phyloP scores from a whole-genome alignment of 805 yeast genomes.

The Hanseniaspora singularis region DNA sequence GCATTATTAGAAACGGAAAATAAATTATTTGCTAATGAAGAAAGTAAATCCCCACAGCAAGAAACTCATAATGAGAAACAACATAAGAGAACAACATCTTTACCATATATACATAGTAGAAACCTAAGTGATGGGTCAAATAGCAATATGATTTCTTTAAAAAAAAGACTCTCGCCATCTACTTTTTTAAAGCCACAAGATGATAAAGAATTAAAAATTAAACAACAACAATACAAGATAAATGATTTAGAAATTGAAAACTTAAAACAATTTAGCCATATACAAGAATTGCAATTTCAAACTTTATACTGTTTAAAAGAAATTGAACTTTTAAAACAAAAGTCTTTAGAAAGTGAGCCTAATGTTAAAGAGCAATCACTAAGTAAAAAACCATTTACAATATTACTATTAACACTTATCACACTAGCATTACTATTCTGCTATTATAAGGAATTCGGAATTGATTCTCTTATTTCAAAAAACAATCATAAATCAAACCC shows the following conservation, averaged over 20 bases:
- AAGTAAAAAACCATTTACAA: background rate
- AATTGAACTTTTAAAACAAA: constrained; percentile 5
- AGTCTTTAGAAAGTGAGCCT: no score
- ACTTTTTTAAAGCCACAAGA: constrained; percentile 11
- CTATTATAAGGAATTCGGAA: no score
- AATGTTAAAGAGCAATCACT: background rate
- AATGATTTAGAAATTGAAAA: constrained; percentile 6
- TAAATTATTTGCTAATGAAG: constrained; percentile 1
- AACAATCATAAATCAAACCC: no score
- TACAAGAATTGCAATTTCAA: constrained; percentile 13
- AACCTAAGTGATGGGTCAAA: background rate
- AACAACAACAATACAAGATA: constrained; percentile 9
- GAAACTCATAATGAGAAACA: background rate
- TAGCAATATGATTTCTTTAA: constrained; percentile 5
- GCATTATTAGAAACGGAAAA: constrained; percentile 4
- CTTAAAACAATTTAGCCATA: constrained; percentile 10
- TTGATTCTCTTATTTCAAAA: no score
- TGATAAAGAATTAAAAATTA: constrained; percentile 12
- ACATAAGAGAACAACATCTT: constrained; percentile 14
- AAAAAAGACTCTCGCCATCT: constrained; percentile 12
- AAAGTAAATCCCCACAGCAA: no score
- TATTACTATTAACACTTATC: background rate
- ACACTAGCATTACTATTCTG: no score
- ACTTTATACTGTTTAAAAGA: constrained; percentile 13
- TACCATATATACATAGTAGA: constrained; percentile 3